A percentile compares a stretch with the other conserved stretches of the same genome.
phyloP scores from a whole-genome alignment of 2,329 filamentous ascomycete genomes.

The Sporothrix luriei region DNA sequence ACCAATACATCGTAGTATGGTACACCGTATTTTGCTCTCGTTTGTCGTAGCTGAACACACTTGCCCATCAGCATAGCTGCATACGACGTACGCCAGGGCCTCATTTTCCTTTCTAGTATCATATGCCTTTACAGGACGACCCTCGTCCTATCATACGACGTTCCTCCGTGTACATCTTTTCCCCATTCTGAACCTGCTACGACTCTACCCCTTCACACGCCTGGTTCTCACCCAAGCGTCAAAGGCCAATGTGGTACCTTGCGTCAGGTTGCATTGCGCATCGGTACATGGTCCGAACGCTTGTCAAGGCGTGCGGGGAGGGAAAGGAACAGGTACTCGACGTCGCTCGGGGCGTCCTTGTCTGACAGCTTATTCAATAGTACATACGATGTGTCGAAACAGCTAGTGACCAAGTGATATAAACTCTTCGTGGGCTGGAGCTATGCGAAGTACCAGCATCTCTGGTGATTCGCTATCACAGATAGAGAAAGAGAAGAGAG shows the following conservation, averaged over 20 bases:
- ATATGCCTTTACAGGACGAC: neutral
- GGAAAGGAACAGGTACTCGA: neutral
- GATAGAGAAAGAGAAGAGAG: too few relatives aligned
- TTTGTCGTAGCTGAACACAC: too few relatives aligned
- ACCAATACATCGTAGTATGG: neutral
- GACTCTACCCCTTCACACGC: neutral
- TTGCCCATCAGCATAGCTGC: neutral
- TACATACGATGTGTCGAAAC: too few relatives aligned
- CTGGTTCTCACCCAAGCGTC: neutral
- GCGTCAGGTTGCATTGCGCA: constrained; percentile 14
- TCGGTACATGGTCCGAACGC: constrained; percentile 16
- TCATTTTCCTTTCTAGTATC: neutral
- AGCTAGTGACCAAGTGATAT: too few relatives aligned
- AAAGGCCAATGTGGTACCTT: constrained; percentile 1
- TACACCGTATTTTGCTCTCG: constrained; percentile 3
- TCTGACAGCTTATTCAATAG: too few relatives aligned
- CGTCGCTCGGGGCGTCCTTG: neutral
- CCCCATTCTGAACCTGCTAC: neutral
- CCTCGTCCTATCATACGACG: neutral
- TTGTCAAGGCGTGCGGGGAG: constrained; percentile 14
- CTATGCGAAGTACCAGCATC: neutral
- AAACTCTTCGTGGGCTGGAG: neutral
- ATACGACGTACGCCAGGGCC: neutral
- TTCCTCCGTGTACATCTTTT: neutral
- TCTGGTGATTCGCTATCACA: too few relatives aligned